These are phyloP conservation scores for Caloboletus firmus DNA, from an alignment of 1,284 basidiomycete genomes.

Conservation along the genomic window DNA sequence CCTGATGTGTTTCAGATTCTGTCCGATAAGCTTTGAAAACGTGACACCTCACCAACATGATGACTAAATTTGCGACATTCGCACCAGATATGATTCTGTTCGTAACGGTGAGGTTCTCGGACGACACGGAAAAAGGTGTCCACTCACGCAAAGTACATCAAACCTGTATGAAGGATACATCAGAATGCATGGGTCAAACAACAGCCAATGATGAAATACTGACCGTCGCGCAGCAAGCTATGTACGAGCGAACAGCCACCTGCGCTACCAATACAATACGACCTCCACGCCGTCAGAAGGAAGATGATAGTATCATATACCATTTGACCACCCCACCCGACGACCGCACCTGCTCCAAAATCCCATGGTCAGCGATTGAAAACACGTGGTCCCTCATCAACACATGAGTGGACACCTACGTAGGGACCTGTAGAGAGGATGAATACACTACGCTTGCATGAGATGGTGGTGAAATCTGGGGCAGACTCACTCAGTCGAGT, in stretches of 20 bases:
- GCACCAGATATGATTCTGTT: conserved; percentile 16
- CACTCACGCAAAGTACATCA: conserved; percentile 20
- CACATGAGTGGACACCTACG: conserved; percentile 2
- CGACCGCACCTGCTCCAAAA: background rate
- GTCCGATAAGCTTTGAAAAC: background rate
- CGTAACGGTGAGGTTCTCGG: background rate
- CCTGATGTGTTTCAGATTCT: background rate
- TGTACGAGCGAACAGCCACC: conserved; percentile 9
- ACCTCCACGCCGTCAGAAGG: conserved; percentile 9
- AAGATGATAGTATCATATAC: conserved; percentile 17
- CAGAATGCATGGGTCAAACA: background rate
- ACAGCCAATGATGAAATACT: background rate
- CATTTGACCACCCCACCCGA: conserved; percentile 11
- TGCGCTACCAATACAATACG: background rate
- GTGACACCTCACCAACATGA: conserved; percentile 11
- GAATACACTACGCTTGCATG: background rate
- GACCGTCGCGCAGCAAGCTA: conserved; percentile 20
- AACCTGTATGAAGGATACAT: conserved; percentile 6
- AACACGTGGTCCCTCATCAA: too few relatives aligned
- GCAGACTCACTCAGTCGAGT: background rate
- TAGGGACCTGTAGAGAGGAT: background rate
- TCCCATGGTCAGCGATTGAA: background rate
- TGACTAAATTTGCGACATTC: conserved; percentile 12
- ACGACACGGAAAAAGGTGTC: background rate
- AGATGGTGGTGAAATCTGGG: background rate